These are phyloP conservation scores for Cryptomeria japonica DNA, from an alignment of 75 land plant genomes.

Conservation along the genomic window DNA sequence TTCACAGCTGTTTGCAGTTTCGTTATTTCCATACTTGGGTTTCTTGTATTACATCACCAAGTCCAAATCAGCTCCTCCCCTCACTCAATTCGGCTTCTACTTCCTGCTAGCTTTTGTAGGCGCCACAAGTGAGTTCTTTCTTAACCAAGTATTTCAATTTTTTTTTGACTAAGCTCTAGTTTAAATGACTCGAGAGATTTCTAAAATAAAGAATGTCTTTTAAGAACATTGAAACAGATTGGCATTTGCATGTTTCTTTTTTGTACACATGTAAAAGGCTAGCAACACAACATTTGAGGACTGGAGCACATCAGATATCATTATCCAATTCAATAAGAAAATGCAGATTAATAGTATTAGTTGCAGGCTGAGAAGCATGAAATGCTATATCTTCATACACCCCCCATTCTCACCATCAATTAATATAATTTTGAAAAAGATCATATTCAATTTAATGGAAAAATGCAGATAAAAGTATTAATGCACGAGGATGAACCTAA, in stretches of 20 bases:
- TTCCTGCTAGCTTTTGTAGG: constrained; percentile 96
- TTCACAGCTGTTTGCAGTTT: constrained; percentile 84
- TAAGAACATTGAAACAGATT: background rate
- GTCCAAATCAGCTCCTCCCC: constrained; percentile 90
- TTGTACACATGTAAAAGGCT: background rate
- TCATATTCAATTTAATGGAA: background rate
- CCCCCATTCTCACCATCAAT: background rate
- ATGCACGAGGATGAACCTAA: background rate
- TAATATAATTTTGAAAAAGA: background rate
- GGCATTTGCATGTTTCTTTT: background rate
- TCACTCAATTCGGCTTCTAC: constrained; percentile 98
- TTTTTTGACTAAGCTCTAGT: background rate
- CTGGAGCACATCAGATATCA: background rate
- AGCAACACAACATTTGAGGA: background rate
- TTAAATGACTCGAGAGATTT: background rate
- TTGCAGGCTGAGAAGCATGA: background rate
- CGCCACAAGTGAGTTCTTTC: constrained; percentile 75
- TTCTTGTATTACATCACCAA: constrained; percentile 93
- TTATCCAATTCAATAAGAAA: background rate
- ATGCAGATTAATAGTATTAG: background rate
- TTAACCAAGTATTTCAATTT: background rate
- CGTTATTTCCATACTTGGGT: constrained; percentile 90
- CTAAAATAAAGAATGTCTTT: too few relatives aligned
- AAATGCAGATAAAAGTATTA: background rate
- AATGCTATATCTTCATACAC: too few relatives aligned